These are phyloP conservation scores for Ophiocordyceps camponoti-saundersi DNA, from an alignment of 2,329 filamentous ascomycete genomes.

Conservation along the genomic window DNA sequence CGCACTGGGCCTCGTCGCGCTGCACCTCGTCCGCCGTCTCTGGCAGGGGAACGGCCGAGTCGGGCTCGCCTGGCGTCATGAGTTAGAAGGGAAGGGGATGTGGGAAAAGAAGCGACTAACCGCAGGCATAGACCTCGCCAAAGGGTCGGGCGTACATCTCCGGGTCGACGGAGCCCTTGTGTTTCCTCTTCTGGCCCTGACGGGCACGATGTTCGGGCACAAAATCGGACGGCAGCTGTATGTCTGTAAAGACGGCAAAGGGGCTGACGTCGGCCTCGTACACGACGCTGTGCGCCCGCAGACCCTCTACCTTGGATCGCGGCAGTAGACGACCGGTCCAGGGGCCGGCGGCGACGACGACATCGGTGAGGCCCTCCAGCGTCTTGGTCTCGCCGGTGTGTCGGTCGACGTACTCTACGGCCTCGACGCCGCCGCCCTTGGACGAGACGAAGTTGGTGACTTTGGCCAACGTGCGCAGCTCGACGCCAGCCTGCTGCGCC, in stretches of 20 bases:
- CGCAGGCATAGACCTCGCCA: constrained; percentile 84
- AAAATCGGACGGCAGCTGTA: constrained; percentile 53
- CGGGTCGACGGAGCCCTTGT: constrained; percentile 53
- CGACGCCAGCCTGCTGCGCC: constrained; percentile 50
- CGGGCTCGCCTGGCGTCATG: constrained; percentile 46
- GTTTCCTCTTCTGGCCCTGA: constrained; percentile 32
- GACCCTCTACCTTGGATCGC: constrained; percentile 35
- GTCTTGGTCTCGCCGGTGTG: constrained; percentile 15
- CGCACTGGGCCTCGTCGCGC: constrained; percentile 59
- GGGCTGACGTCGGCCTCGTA: constrained; percentile 49
- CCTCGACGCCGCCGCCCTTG: constrained; percentile 29
- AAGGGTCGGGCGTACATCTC: constrained; percentile 89
- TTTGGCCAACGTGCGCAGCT: constrained; percentile 46
- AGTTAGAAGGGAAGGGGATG: not conserved
- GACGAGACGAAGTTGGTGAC: constrained; percentile 49
- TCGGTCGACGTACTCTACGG: constrained; percentile 42
- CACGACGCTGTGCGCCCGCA: constrained; percentile 49
- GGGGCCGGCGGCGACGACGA: constrained; percentile 39
- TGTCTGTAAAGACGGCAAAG: constrained; percentile 75
- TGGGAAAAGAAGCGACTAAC: constrained; percentile 20
- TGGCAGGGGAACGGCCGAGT: constrained; percentile 58
- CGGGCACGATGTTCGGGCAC: constrained; percentile 29
- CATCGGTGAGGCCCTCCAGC: constrained; percentile 31
- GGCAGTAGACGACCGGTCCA: constrained; percentile 47
- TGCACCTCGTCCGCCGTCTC: constrained; percentile 57